Conservation (phyloP, 75 land plant species). For the Isoetes taiwanensis region DNA sequence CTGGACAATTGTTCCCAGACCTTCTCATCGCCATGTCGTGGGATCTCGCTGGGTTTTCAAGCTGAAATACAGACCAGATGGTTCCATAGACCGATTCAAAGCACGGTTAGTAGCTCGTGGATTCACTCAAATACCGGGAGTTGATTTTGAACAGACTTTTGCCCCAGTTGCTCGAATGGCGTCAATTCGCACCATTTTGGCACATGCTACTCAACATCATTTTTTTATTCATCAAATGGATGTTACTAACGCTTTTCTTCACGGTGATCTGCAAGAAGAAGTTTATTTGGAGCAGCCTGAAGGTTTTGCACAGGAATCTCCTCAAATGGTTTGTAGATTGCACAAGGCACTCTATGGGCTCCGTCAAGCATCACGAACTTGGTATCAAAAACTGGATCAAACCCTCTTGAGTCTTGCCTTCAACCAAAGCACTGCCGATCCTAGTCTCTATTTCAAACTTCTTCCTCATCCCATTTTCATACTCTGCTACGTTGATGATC, state of each 20-base stretch:
- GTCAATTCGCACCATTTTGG: background rate
- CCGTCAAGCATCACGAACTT: slow-evolving; percentile 10
- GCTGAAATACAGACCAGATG: background rate
- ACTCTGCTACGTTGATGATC: no score
- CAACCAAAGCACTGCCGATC: background rate
- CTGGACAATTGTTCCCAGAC: slow-evolving; percentile 3
- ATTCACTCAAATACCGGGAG: background rate
- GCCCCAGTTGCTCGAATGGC: background rate
- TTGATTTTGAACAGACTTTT: slow-evolving; percentile 8
- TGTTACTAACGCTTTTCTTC: slow-evolving; percentile 1
- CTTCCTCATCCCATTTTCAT: no score
- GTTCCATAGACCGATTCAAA: background rate
- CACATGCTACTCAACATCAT: background rate
- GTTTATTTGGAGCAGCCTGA: slow-evolving; percentile 9
- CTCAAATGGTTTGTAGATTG: background rate
- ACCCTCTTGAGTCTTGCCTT: background rate
- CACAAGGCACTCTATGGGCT: slow-evolving; percentile 7
- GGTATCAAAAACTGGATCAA: background rate
- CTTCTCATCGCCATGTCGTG: background rate
- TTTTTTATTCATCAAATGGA: slow-evolving; percentile 6
- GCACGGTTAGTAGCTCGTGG: slow-evolving; percentile 7
- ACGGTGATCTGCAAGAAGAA: slow-evolving; percentile 2
- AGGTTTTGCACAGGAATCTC: background rate
- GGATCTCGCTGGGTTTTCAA: slow-evolving; percentile 7
- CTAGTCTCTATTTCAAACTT: background rate